These are phyloP conservation scores for Coemansia sp. DNA, from an alignment of 371 early-diverging fungal species.

Conservation along the genomic window DNA sequence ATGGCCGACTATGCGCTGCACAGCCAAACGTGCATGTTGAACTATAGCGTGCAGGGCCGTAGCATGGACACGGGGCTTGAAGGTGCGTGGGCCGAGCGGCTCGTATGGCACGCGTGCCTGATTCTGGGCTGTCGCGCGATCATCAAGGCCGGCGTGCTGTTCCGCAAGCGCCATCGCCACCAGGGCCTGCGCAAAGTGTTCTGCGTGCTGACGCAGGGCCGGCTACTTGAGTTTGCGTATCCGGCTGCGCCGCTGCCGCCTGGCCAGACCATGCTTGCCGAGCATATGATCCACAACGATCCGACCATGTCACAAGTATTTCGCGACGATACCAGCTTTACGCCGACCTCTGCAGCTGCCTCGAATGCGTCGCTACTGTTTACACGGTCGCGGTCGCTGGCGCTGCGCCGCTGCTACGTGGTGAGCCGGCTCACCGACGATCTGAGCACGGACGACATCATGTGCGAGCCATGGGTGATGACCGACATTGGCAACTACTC, in stretches of 20 bases:
- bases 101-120: conserved; percentile 43
- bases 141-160: conserved; percentile 35
- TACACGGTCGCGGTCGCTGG: conserved; percentile 25
- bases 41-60: conserved; percentile 37
- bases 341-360: not conserved
- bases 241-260: conserved; percentile 19
- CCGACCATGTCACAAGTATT: conserved; percentile 25
- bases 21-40: conserved; percentile 36
- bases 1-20: conserved; percentile 27
- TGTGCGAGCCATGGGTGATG: conserved; percentile 47
- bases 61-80: conserved; percentile 32
- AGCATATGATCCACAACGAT: conserved; percentile 19
- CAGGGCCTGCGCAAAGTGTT: conserved; percentile 46
- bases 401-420: conserved; percentile 44
- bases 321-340: not conserved
- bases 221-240: conserved; percentile 37
- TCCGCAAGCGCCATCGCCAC: conserved; percentile 40
- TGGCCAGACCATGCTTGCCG: conserved; percentile 22
- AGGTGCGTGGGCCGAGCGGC: conserved; percentile 34
- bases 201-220: conserved; percentile 37
- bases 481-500: conserved; percentile 47
- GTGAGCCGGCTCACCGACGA: conserved; percentile 43
- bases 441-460: conserved; percentile 30
- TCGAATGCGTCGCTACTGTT: conserved; percentile 23
- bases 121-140: conserved; percentile 39